Conservation (phyloP, 1,139 yeast species). For the Meyerozyma smithsonii region DNA sequence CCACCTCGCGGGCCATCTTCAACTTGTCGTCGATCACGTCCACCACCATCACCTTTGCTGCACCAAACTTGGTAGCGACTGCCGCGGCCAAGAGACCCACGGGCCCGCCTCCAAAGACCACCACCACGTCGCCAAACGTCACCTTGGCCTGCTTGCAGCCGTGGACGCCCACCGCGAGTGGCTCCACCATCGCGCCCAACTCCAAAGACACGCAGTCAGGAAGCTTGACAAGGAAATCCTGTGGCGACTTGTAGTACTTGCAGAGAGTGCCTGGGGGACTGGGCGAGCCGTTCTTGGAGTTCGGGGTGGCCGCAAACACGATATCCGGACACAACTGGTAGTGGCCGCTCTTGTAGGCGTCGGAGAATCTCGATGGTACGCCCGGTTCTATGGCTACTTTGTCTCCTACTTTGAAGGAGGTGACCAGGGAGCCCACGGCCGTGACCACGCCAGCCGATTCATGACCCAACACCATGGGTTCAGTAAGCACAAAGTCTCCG, state of each 20-base stretch:
- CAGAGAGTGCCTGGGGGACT: slow-evolving; percentile 68
- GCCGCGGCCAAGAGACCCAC: slow-evolving; percentile 80
- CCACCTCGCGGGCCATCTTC: slow-evolving; percentile 52
- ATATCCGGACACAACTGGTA: slow-evolving; percentile 80
- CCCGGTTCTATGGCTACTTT: slow-evolving; percentile 71
- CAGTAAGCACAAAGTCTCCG: slow-evolving; percentile 61
- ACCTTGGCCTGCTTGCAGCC: slow-evolving; percentile 69
- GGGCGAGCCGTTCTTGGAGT: slow-evolving; percentile 31
- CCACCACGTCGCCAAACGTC: slow-evolving; percentile 67
- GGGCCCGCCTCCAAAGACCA: slow-evolving; percentile 91
- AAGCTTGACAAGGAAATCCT: slow-evolving; percentile 74
- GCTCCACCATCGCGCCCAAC: slow-evolving; percentile 88
- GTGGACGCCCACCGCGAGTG: slow-evolving; percentile 82
- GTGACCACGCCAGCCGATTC: slow-evolving; percentile 71
- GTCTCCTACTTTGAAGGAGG: slow-evolving; percentile 64
- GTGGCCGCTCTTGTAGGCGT: slow-evolving; percentile 68
- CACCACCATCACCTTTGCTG: slow-evolving; percentile 60
- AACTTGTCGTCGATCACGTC: slow-evolving; percentile 61
- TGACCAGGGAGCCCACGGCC: slow-evolving; percentile 61
- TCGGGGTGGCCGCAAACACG: slow-evolving; percentile 86
- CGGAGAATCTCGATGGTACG: slow-evolving; percentile 70
- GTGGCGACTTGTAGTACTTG: slow-evolving; percentile 71
- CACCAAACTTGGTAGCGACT: slow-evolving; percentile 80
- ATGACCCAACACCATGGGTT: slow-evolving; percentile 73
- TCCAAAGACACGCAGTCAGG: slow-evolving; percentile 76